phyloP scores from a whole-genome alignment of 2,329 filamentous ascomycete species.

The Stachybotrys echinatus region DNA sequence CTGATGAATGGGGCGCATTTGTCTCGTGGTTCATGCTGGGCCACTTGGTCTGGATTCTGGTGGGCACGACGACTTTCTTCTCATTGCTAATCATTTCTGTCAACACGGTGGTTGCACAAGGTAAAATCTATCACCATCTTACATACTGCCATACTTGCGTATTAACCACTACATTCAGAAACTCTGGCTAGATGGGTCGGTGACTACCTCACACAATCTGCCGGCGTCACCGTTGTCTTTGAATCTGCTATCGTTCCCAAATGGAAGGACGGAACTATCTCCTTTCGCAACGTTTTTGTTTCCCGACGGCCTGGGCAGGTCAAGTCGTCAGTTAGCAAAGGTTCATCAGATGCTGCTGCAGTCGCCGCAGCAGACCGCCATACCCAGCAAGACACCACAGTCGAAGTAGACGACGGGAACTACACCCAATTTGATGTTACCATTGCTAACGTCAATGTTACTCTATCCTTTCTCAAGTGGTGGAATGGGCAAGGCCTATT shows the following conservation, averaged over 20 bases:
- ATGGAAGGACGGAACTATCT: slow-evolving; percentile 93
- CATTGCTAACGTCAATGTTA: slow-evolving; percentile 93
- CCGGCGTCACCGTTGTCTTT: slow-evolving; percentile 89
- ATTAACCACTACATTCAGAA: slow-evolving; percentile 51
- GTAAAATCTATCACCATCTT: slow-evolving; percentile 34
- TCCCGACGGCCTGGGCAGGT: slow-evolving; percentile 82
- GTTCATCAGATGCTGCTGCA: slow-evolving; percentile 81
- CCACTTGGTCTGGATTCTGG: slow-evolving; percentile 90
- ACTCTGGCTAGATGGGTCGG: slow-evolving; percentile 89
- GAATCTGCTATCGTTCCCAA: slow-evolving; percentile 96
- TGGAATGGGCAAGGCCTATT: slow-evolving; percentile 93
- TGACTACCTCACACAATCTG: slow-evolving; percentile 91
- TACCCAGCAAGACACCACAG: slow-evolving; percentile 24
- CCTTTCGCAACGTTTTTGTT: slow-evolving; percentile 94
- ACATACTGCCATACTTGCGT: neutral
- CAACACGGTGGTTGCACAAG: slow-evolving; percentile 95
- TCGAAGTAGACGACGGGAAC: slow-evolving; percentile 74
- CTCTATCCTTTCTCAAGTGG: slow-evolving; percentile 96
- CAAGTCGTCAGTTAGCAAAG: slow-evolving; percentile 82
- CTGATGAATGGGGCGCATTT: slow-evolving; percentile 93
- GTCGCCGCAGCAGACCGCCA: slow-evolving; percentile 71
- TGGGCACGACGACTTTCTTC: slow-evolving; percentile 96
- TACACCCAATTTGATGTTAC: slow-evolving; percentile 97
- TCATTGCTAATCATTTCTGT: slow-evolving; percentile 85
- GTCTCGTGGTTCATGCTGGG: slow-evolving; percentile 91